phyloP scores from a whole-genome alignment of 2,329 filamentous ascomycete species.

The Scytalidium sp. region DNA sequence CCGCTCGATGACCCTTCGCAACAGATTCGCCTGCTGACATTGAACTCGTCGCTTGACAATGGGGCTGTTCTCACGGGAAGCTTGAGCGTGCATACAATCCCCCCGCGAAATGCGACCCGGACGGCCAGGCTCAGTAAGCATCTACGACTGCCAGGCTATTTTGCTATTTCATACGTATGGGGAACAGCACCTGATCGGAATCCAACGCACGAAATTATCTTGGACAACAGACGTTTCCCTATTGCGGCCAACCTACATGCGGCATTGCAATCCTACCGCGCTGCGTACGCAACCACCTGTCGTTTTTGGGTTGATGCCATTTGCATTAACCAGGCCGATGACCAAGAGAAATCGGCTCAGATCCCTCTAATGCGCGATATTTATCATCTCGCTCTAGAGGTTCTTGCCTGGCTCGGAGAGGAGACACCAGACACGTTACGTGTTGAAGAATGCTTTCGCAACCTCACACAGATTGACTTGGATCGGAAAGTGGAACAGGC shows the following conservation, averaged over 20 bases:
- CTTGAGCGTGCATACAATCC: background rate
- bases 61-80: background rate
- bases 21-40: background rate
- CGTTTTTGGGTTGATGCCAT: constrained; percentile 13
- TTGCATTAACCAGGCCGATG: constrained; percentile 11
- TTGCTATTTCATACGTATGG: constrained; percentile 11
- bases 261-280: constrained; percentile 6
- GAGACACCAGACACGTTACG: background rate
- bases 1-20: background rate
- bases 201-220: constrained; percentile 5
- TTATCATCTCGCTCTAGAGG: constrained; percentile 7
- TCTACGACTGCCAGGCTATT: constrained; percentile 1
- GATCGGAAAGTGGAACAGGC: background rate
- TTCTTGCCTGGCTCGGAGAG: constrained; percentile 7
- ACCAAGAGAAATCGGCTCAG: constrained; percentile 7
- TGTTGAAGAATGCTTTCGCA: background rate
- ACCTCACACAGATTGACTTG: background rate
- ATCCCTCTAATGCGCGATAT: constrained; percentile 11
- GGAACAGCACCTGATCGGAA: constrained; percentile 1
- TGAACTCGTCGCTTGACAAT: background rate
- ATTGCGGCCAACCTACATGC: constrained; percentile 7
- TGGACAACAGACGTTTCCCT: constrained; percentile 6
- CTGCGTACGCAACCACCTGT: background rate
- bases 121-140: background rate
- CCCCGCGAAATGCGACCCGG: background rate